phyloP scores from a whole-genome alignment of 495 filamentous ascomycete species.

The Sphaerosporella brunnea region DNA sequence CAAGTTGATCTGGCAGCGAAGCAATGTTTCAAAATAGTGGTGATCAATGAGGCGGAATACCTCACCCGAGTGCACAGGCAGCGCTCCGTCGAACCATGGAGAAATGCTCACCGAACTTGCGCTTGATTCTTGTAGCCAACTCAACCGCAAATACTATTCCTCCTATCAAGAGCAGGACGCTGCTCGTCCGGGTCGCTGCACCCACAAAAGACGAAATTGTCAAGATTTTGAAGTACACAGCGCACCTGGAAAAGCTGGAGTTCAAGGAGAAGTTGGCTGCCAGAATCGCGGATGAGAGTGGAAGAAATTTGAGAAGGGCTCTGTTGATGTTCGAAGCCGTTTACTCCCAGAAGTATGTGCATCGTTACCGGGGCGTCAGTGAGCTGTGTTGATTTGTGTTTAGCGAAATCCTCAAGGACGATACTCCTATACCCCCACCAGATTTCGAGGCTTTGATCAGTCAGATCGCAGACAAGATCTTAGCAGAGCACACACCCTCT shows the following conservation, averaged over 20 bases:
- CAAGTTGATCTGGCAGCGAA: constrained; percentile 80
- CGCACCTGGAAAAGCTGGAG: constrained; percentile 58
- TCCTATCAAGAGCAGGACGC: constrained; percentile 72
- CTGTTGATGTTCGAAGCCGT: constrained; percentile 92
- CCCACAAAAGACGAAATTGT: constrained; percentile 74
- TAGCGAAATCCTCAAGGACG: constrained; percentile 81
- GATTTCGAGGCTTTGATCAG: constrained; percentile 88
- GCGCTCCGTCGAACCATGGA: constrained; percentile 94
- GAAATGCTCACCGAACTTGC: constrained; percentile 89
- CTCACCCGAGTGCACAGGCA: constrained; percentile 81
- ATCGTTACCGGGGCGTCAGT: not conserved
- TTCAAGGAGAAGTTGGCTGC: constrained; percentile 51
- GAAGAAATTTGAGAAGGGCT: constrained; percentile 73
- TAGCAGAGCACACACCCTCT: constrained; percentile 75
- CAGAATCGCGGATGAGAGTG: constrained; percentile 80
- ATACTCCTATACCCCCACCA: constrained; percentile 74
- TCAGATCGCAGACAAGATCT: constrained; percentile 75
- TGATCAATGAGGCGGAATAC: constrained; percentile 98
- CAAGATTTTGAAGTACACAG: constrained; percentile 52
- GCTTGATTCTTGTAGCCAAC: constrained; percentile 82
- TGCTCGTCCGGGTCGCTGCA: constrained; percentile 81
- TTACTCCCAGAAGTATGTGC: constrained; percentile 75
- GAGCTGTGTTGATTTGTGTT: constrained; percentile 5
- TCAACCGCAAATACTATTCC: constrained; percentile 95
- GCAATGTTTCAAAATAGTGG: constrained; percentile 92